Evolutionary conservation across 129 eudicot species (phyloP).

Genomic region (Gnaphalium uliginosum): DNA sequence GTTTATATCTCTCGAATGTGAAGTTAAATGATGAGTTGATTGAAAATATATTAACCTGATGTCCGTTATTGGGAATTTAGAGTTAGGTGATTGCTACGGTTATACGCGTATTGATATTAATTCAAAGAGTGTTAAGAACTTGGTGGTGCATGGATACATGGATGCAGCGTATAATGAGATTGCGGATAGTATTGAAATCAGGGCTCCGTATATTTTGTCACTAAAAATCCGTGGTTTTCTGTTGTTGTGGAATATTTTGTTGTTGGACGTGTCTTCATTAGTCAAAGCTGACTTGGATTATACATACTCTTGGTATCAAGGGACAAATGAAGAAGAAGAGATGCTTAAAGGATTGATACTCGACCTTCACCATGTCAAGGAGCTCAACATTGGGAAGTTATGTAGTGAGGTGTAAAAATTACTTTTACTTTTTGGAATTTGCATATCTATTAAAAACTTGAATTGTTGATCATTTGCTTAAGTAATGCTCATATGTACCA

Average conservation of each 20-base stretch:
- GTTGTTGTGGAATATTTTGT: background rate
- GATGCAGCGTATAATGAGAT: background rate
- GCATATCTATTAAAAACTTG: background rate
- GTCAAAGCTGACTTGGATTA: constrained; percentile 4
- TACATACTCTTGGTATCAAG: background rate
- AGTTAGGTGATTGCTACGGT: constrained; percentile 19
- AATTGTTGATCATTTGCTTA: background rate
- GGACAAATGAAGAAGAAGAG: background rate
- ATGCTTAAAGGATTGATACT: background rate
- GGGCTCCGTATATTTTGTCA: background rate
- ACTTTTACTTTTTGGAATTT: background rate
- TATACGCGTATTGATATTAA: constrained; percentile 11
- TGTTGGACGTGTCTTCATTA: background rate
- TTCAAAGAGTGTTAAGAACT: constrained; percentile 24
- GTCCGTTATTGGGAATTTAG: constrained; percentile 25
- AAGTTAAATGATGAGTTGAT: constrained; percentile 25
- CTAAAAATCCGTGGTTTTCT: background rate
- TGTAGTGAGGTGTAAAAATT: constrained; percentile 2
- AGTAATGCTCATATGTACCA: too few species aligned
- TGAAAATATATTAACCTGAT: constrained; percentile 21
- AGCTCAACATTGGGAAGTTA: background rate
- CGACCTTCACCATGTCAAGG: background rate
- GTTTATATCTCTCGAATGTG: background rate
- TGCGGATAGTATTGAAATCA: background rate
- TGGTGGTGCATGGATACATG: constrained; percentile 21